These are phyloP conservation scores for Apiotrichum akiyoshidainum DNA, from an alignment of 1,284 basidiomycete species.

Conservation along the genomic window DNA sequence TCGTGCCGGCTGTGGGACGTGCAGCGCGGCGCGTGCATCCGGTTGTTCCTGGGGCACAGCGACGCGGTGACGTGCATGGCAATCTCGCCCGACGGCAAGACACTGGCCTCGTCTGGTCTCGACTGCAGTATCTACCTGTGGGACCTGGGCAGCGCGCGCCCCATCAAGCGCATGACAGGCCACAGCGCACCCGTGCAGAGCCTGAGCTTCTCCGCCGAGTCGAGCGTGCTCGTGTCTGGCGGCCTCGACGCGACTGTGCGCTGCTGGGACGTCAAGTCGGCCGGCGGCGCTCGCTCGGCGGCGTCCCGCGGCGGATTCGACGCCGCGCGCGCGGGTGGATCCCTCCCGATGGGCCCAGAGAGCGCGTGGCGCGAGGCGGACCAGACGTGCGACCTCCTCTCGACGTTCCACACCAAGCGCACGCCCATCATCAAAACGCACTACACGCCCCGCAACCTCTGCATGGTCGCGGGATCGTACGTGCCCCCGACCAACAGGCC, in stretches of 20 bases:
- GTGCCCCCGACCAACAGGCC: conserved; percentile 38
- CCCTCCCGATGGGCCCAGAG: conserved; percentile 37
- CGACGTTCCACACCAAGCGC: conserved; percentile 90
- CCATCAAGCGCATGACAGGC: conserved; percentile 96
- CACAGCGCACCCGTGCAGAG: conserved; percentile 86
- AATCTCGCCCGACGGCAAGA: conserved; percentile 88
- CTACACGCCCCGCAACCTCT: conserved; percentile 91
- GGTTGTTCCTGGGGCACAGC: conserved; percentile 94
- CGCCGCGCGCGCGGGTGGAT: conserved; percentile 12
- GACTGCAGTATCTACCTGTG: conserved; percentile 91
- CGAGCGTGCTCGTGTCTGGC: conserved; percentile 81
- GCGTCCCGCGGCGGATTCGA: conserved; percentile 7
- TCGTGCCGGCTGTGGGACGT: conserved; percentile 97
- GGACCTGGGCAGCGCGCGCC: conserved; percentile 88
- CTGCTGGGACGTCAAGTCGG: conserved; percentile 89
- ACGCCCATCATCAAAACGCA: conserved; percentile 89
- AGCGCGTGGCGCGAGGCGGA: conserved; percentile 33
- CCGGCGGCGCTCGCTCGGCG: conserved; percentile 60
- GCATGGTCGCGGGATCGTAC: conserved; percentile 73
- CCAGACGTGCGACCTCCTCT: conserved; percentile 67
- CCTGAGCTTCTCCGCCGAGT: conserved; percentile 87
- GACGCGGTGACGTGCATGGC: conserved; percentile 83
- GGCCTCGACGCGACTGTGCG: conserved; percentile 90
- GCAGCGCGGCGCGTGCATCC: conserved; percentile 88
- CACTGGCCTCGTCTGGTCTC: conserved; percentile 83